Evolutionary conservation across 1,284 basidiomycete genomes (phyloP).

Genomic region (Tilletia horrida): DNA sequence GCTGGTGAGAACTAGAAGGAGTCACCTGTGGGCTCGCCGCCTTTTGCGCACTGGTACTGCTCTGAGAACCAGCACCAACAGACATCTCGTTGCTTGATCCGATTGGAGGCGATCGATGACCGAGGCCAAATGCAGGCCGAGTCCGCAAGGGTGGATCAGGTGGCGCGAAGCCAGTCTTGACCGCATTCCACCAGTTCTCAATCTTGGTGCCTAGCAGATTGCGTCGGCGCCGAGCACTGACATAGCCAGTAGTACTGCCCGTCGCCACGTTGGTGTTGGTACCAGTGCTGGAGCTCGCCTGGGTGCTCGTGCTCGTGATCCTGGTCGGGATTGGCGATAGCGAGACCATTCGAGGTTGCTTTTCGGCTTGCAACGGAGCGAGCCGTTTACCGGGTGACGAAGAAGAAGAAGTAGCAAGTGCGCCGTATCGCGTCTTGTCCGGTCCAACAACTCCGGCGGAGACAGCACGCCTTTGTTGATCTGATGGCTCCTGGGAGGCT

Average conservation of each 20-base stretch:
- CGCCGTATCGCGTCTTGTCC: background rate
- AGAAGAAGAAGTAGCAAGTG: slow-evolving; percentile 22
- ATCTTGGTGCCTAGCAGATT: slow-evolving; percentile 47
- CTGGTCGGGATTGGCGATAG: slow-evolving; percentile 42
- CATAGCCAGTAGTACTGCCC: background rate
- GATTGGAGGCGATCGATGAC: background rate
- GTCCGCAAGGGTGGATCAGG: background rate
- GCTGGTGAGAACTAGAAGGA: no score
- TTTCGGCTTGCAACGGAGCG: slow-evolving; percentile 21
- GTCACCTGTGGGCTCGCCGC: no score
- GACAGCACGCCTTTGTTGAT: background rate
- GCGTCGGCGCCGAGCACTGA: slow-evolving; percentile 28
- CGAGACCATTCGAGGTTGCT: slow-evolving; percentile 36
- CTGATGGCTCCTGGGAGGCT: background rate
- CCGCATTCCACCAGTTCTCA: slow-evolving; percentile 51
- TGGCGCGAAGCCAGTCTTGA: slow-evolving; percentile 45
- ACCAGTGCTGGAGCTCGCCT: background rate
- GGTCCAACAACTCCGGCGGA: background rate
- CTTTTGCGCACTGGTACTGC: background rate
- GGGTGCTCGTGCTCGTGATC: slow-evolving; percentile 22
- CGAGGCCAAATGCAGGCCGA: background rate
- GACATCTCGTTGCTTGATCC: no score
- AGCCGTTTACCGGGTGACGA: slow-evolving; percentile 32
- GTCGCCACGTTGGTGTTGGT: slow-evolving; percentile 4
- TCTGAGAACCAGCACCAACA: no score